Conservation (phyloP, 1,284 basidiomycete species). For the Leccinum griseonigrum region DNA sequence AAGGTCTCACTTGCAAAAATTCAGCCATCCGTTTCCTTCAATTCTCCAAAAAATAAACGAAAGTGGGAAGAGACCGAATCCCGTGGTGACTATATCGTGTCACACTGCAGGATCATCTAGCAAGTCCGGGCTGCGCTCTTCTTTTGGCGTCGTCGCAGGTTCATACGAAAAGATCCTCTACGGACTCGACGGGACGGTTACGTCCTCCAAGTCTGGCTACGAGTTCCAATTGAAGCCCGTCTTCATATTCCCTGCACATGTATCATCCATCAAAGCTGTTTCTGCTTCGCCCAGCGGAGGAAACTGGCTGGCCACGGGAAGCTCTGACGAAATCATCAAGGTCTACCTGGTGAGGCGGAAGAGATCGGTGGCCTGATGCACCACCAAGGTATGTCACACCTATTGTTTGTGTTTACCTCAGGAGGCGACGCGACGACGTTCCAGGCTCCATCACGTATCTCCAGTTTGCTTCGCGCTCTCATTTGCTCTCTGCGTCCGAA, state of each 20-base stretch:
- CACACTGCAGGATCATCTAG: too few relatives aligned
- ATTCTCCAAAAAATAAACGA: too few relatives aligned
- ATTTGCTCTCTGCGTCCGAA: slow-evolving; percentile 87
- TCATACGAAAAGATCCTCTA: slow-evolving; percentile 97
- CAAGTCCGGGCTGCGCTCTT: slow-evolving; percentile 20
- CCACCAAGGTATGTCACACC: slow-evolving; percentile 70
- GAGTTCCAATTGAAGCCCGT: slow-evolving; percentile 61
- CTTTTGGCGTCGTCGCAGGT: slow-evolving; percentile 44
- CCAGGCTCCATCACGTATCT: slow-evolving; percentile 89
- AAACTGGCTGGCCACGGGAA: slow-evolving; percentile 95
- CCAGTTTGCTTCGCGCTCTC: slow-evolving; percentile 83
- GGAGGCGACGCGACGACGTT: neutral
- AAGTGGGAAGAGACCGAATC: too few relatives aligned
- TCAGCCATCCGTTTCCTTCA: too few relatives aligned
- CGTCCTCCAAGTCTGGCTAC: slow-evolving; percentile 17
- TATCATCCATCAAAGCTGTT: slow-evolving; percentile 88
- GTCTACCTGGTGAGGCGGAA: slow-evolving; percentile 84
- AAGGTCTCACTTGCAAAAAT: slow-evolving; percentile 38
- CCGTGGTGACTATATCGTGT: too few relatives aligned
- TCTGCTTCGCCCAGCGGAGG: slow-evolving; percentile 83
- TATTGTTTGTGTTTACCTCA: neutral
- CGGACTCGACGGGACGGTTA: slow-evolving; percentile 74
- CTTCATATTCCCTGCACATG: slow-evolving; percentile 96
- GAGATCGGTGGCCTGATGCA: slow-evolving; percentile 93
- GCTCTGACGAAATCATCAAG: slow-evolving; percentile 93